A percentile compares a stretch with the other conserved stretches of the same genome.
phyloP scores from a whole-genome alignment of 768 basidiomycete species.

The Agaricus blazei region DNA sequence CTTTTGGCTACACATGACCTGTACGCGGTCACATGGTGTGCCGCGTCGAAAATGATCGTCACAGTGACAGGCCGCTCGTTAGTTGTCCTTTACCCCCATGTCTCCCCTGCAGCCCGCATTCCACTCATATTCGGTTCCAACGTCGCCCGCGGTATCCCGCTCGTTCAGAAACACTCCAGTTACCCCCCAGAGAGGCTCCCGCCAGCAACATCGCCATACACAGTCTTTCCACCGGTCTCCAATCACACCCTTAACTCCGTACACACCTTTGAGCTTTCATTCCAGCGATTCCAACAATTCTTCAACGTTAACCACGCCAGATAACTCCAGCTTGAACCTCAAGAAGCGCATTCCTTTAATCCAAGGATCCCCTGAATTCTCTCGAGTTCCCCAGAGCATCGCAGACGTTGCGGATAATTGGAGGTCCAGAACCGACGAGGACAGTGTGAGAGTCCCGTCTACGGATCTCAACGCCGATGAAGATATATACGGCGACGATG shows the following conservation, averaged over 20 bases:
- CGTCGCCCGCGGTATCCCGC: slow-evolving; percentile 41
- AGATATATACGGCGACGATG: slow-evolving; percentile 37
- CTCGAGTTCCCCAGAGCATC: slow-evolving; percentile 29
- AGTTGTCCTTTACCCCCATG: slow-evolving; percentile 11
- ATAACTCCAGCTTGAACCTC: slow-evolving; percentile 31
- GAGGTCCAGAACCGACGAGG: slow-evolving; percentile 66
- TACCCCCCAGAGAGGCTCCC: slow-evolving; percentile 60
- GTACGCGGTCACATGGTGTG: slow-evolving; percentile 6
- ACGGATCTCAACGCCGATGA: slow-evolving; percentile 44
- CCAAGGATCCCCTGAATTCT: slow-evolving; percentile 35
- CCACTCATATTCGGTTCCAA: slow-evolving; percentile 36
- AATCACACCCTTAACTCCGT: slow-evolving; percentile 59
- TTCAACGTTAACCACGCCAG: slow-evolving; percentile 58
- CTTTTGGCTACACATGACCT: background rate
- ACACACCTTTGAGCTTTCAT: slow-evolving; percentile 65
- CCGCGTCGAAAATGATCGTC: slow-evolving; percentile 4
- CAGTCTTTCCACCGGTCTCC: slow-evolving; percentile 53
- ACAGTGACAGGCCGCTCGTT: slow-evolving; percentile 4
- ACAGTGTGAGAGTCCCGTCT: slow-evolving; percentile 62
- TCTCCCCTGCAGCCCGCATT: slow-evolving; percentile 10
- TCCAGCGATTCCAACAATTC: slow-evolving; percentile 52
- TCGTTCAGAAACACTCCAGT: slow-evolving; percentile 43
- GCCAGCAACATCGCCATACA: slow-evolving; percentile 40
- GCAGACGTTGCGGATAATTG: slow-evolving; percentile 65
- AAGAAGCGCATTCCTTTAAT: slow-evolving; percentile 37